Evolutionary conservation across 108 stramenopile species (phyloP).

Genomic region (Nitzschia sp.): DNA sequence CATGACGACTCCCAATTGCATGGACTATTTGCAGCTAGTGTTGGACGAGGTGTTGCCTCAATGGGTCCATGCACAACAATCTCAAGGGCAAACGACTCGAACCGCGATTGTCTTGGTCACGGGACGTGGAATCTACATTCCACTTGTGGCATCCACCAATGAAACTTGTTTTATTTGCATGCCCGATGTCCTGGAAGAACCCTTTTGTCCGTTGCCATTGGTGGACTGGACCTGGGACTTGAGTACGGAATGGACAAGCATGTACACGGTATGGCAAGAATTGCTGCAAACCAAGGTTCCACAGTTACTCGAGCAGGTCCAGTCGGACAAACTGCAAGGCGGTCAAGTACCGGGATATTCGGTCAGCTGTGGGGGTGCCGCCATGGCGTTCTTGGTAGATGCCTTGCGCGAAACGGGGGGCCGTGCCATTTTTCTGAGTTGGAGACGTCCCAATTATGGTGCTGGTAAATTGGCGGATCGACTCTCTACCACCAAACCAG

Average conservation of each 20-base stretch:
- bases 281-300: conserved; percentile 31
- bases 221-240: conserved; percentile 61
- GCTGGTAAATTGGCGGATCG: conserved; percentile 64
- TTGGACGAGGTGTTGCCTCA: conserved; percentile 27
- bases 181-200: conserved; percentile 75
- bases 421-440: conserved; percentile 66
- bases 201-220: conserved; percentile 72
- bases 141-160: conserved; percentile 7
- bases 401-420: conserved; percentile 77
- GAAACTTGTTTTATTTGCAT: conserved; percentile 56
- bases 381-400: conserved; percentile 67
- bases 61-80: conserved; percentile 32
- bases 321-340: conserved; percentile 8
- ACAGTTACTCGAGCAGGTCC: conserved; percentile 8
- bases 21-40: conserved; percentile 35
- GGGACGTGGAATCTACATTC: conserved; percentile 51
- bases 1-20: conserved; percentile 37
- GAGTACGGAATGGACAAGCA: neutral
- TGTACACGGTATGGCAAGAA: conserved; percentile 24
- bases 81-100: conserved; percentile 27
- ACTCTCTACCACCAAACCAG: conserved; percentile 17
- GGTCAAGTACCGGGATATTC: conserved; percentile 17
- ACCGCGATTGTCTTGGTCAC: conserved; percentile 46
- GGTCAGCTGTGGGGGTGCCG: conserved; percentile 73
- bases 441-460: conserved; percentile 76